Conservation (phyloP, 257 asterid species). For the Solanum paucissectum region DNA sequence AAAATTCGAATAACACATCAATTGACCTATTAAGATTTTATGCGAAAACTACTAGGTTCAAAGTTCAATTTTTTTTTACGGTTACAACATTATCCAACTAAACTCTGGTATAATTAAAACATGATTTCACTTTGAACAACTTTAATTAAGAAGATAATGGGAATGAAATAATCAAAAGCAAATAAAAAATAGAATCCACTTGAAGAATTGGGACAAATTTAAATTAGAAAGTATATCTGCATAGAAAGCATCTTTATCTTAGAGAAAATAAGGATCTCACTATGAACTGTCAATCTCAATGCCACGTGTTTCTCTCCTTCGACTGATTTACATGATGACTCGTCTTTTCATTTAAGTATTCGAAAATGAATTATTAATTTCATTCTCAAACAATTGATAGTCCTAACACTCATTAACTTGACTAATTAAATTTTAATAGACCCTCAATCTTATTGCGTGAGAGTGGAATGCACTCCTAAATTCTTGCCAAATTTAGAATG, state of each 20-base stretch:
- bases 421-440: no score
- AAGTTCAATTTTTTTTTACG: background rate
- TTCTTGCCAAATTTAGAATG: fast-evolving
- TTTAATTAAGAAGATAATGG: background rate
- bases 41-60: background rate
- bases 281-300: background rate
- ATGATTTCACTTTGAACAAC: background rate
- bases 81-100: background rate
- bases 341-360: background rate
- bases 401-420: no score
- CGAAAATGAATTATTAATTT: no score
- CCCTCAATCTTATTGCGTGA: no score
- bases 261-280: no score
- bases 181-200: background rate
- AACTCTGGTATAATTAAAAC: background rate
- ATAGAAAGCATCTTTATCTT: no score
- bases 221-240: no score
- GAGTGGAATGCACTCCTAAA: no score
- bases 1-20: no score
- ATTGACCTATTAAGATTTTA: no score
- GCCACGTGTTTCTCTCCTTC: background rate
- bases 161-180: background rate
- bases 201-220: background rate
- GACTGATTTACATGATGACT: background rate
- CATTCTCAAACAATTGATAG: no score